Evolutionary conservation across 2,329 filamentous ascomycete genomes (phyloP).

Genomic region (Aureobasidium lini): DNA sequence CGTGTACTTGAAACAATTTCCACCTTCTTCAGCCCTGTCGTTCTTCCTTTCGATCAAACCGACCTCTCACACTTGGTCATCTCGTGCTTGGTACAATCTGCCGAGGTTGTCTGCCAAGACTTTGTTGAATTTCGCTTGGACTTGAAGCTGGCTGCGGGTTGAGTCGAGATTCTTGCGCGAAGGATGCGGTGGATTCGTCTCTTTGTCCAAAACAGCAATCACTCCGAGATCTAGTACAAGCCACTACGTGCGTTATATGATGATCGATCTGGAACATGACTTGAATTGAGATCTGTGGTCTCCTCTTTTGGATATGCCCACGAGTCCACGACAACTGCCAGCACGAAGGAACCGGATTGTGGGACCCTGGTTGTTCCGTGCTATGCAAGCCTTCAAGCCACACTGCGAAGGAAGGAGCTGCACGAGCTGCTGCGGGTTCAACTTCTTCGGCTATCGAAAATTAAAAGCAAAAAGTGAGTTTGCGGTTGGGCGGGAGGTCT

Average conservation of each 20-base stretch:
- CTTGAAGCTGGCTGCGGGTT: no score
- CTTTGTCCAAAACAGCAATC: background rate
- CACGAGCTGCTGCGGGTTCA: background rate
- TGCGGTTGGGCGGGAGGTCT: background rate
- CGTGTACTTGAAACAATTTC: background rate
- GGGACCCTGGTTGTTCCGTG: background rate
- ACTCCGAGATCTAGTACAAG: background rate
- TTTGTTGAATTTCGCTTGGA: background rate
- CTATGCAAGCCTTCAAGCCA: background rate
- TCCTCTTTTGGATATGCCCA: background rate
- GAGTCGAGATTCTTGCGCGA: background rate
- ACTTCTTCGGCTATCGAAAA: background rate
- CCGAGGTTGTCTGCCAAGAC: background rate
- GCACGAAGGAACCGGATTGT: background rate
- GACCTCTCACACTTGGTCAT: background rate
- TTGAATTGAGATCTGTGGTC: background rate
- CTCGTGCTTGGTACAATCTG: background rate
- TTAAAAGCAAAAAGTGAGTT: background rate
- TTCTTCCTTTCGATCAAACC: background rate
- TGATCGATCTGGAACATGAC: background rate
- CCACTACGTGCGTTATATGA: background rate
- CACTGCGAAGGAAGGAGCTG: background rate
- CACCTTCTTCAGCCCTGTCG: slow-evolving; percentile 6
- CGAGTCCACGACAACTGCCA: background rate
- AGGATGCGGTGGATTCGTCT: background rate